These are phyloP conservation scores for Fonsecaea nubica DNA, from an alignment of 2,329 filamentous ascomycete species.

Conservation along the genomic window DNA sequence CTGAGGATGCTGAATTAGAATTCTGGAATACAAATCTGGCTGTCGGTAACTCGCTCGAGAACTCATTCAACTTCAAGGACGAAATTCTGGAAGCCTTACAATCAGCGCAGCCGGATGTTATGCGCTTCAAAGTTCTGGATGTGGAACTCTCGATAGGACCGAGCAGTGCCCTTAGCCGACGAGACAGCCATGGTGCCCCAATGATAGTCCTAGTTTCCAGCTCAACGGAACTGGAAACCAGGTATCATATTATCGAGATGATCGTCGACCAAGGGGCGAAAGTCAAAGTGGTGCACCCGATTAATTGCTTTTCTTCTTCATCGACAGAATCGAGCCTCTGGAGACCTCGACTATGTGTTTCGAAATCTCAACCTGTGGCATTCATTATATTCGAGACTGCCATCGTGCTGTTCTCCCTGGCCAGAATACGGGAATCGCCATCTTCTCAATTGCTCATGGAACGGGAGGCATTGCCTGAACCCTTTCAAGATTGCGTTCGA, in stretches of 20 bases:
- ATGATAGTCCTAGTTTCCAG: conserved; percentile 68
- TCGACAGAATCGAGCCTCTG: conserved; percentile 46
- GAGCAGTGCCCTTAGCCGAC: conserved; percentile 41
- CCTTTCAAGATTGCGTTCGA: conserved; percentile 86
- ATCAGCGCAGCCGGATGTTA: conserved; percentile 53
- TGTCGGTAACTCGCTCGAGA: conserved; percentile 77
- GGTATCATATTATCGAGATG: conserved; percentile 79
- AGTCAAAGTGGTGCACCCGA: conserved; percentile 71
- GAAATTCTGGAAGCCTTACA: conserved; percentile 64
- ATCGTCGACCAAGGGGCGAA: conserved; percentile 63
- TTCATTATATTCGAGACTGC: conserved; percentile 82
- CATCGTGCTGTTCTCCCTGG: conserved; percentile 77
- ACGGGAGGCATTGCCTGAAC: conserved; percentile 66
- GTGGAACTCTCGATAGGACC: conserved; percentile 55
- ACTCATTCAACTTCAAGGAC: conserved; percentile 73
- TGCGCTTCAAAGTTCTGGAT: conserved; percentile 69
- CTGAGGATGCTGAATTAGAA: conserved; percentile 77
- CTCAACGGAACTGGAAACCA: conserved; percentile 59
- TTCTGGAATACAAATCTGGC: conserved; percentile 89
- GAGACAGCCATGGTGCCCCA: conserved; percentile 52
- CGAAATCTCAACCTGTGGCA: conserved; percentile 77
- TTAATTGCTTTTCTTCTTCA: conserved; percentile 68
- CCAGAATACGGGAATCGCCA: conserved; percentile 70
- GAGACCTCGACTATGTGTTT: conserved; percentile 75
- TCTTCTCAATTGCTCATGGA: conserved; percentile 77